Percentiles rank a stretch among this genome's conserved stretches.
Conservation (phyloP, 805 yeast genomes). For the Nakazawaea ernobii region DNA sequence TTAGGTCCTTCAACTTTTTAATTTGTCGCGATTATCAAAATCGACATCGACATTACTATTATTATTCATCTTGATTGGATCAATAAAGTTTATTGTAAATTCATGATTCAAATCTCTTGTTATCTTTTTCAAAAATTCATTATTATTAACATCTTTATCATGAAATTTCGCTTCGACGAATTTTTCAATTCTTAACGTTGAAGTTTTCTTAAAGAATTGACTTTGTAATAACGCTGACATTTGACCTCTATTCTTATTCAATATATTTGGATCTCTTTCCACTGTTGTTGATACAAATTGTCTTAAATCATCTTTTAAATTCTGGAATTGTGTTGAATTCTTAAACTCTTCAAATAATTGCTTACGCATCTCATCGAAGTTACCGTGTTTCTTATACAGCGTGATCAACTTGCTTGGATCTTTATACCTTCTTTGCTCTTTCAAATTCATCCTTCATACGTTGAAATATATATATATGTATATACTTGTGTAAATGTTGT, state of each 20-base stretch:
- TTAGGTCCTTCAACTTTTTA: slow-evolving; percentile 73
- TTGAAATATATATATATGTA: too few species aligned
- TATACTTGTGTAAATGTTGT: too few species aligned
- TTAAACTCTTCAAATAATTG: slow-evolving; percentile 33
- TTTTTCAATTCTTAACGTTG: slow-evolving; percentile 10
- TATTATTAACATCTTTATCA: neutral
- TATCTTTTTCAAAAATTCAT: slow-evolving; percentile 5
- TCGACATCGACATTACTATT: too few species aligned
- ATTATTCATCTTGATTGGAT: neutral
- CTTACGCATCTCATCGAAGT: slow-evolving; percentile 34
- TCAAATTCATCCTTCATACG: neutral
- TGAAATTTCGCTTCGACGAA: slow-evolving; percentile 4
- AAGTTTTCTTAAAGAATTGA: slow-evolving; percentile 25
- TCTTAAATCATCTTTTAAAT: slow-evolving; percentile 32
- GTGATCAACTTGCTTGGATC: slow-evolving; percentile 34
- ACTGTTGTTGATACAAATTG: slow-evolving; percentile 35
- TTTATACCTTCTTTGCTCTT: slow-evolving; percentile 5
- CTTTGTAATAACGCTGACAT: slow-evolving; percentile 42
- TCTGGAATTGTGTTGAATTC: slow-evolving; percentile 34
- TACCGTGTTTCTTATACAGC: slow-evolving; percentile 35
- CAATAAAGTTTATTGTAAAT: neutral
- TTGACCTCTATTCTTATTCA: slow-evolving; percentile 35
- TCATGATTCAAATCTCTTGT: slow-evolving; percentile 7
- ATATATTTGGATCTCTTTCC: slow-evolving; percentile 34
- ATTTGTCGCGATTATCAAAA: neutral